Base-by-base conservation (phyloP, 345 rosid genomes). In the Arabidopsis thaliana region DNA sequence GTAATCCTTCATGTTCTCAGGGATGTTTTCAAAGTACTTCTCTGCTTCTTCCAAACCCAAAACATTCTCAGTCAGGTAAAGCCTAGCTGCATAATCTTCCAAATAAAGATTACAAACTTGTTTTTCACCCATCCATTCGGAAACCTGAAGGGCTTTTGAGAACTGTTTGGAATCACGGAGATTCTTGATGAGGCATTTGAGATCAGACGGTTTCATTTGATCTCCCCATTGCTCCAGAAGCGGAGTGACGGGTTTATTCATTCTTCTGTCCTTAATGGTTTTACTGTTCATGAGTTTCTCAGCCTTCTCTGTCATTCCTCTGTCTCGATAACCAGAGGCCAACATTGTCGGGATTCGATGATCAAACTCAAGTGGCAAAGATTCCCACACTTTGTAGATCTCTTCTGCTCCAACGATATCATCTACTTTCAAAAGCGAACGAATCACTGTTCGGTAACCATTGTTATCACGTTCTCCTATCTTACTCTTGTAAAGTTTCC, bases 1-100 rank as follows among this genome's bases (percentile, higher is more conserved):
- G 59, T 49, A 66, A 4, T 66, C 70, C 59, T 36, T 66, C 70
- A 66, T 66, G 70, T 66, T 50, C 38, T 52, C 40, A 38, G 61
- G 72, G 50, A 52, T 40, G 50, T 25, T 40, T 28, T 38, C 24
- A 40, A 67, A 67, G 36, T 38, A 52, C 61, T 67, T 67, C 50
- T 67, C 72, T 38, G 50, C 72, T 38, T 67, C 28, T 38, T 67
- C 28, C 14, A 67, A 13, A 53, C 61, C 61, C 5, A 67, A 37
- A 4, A 38, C 72, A n/a, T 38, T 11, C 14, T 53, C 61, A n/a
- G n/a, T 56, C 50, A 67, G 36, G 28, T 53, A 12, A 67, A 67
- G 25, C n/a, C 72, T 25, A 52, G 58, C 22, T 49, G 70, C 70
- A 36, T 50, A 66, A 36, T 66, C 59, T 23, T 66, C 70, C 3